Evolutionary conservation across 345 rosid species (phyloP).

Genomic region (Garcia nutans): DNA sequence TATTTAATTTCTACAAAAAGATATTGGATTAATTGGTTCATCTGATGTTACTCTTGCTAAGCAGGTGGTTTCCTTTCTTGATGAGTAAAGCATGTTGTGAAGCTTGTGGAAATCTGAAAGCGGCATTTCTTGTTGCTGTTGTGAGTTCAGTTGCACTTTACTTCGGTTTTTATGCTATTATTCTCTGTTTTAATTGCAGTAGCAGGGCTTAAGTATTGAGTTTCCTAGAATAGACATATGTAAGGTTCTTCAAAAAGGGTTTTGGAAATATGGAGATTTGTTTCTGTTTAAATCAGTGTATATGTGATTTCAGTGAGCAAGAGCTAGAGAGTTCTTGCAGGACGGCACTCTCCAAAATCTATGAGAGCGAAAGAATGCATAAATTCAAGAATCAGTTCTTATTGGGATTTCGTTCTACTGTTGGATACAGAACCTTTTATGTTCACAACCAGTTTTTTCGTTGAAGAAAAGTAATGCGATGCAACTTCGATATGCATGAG

Average conservation of each 20-base stretch:
- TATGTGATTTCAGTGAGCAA: background rate
- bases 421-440: background rate
- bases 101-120: slow-evolving; percentile 96
- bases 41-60: slow-evolving; percentile 23
- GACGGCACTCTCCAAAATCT: background rate
- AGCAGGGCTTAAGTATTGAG: background rate
- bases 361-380: background rate
- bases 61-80: slow-evolving; percentile 99
- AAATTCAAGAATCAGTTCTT: background rate
- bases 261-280: background rate
- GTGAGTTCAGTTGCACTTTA: slow-evolving; percentile 40
- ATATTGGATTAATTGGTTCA: slow-evolving; percentile 15
- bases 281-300: background rate
- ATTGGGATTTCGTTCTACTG: background rate
- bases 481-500: background rate
- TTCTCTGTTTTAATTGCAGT: slow-evolving; percentile 1
- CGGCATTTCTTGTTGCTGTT: slow-evolving; percentile 92
- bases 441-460: background rate
- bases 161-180: background rate
- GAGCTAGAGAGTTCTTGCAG: background rate
- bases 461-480: slow-evolving; percentile 1
- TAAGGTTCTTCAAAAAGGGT: background rate
- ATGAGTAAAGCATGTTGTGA: slow-evolving; percentile 87
- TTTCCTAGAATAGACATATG: background rate
- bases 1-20: background rate